Percentiles rank a stretch among this genome's conserved stretches.
Evolutionary conservation across 148 eudicot species (phyloP).

Genomic region (Selenicereus undatus): DNA sequence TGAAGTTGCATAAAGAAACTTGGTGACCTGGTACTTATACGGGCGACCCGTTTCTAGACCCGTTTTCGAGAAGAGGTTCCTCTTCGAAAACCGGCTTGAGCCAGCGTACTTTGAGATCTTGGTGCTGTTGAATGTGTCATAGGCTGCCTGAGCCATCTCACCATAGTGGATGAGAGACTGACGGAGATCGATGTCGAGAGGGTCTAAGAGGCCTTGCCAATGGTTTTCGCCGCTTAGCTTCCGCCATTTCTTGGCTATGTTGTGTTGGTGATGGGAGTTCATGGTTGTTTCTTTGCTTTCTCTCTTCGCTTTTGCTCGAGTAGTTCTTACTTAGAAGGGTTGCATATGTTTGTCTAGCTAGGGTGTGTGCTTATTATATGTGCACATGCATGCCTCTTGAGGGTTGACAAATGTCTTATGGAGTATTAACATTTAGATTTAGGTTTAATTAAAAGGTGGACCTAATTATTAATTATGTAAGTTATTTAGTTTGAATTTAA

Average conservation of each 20-base stretch:
- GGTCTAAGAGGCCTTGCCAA: slow-evolving; percentile 64
- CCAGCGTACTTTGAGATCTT: slow-evolving; percentile 46
- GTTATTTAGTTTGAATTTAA: too few species aligned
- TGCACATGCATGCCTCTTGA: neutral
- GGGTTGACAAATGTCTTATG: neutral
- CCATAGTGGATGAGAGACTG: slow-evolving; percentile 66
- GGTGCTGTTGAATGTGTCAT: slow-evolving; percentile 54
- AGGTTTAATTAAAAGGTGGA: too few species aligned
- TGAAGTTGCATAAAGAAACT: slow-evolving; percentile 71
- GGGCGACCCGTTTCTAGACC: slow-evolving; percentile 37
- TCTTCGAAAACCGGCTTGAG: slow-evolving; percentile 23
- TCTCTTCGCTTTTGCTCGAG: neutral
- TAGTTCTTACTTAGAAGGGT: neutral
- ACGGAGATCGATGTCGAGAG: slow-evolving; percentile 62
- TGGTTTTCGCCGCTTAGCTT: slow-evolving; percentile 52
- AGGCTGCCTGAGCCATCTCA: slow-evolving; percentile 61
- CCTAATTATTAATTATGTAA: too few species aligned
- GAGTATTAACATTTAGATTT: too few species aligned
- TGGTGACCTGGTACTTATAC: slow-evolving; percentile 58
- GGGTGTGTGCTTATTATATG: neutral
- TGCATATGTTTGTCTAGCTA: neutral
- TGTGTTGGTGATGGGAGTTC: neutral
- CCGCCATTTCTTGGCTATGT: slow-evolving; percentile 56
- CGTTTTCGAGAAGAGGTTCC: slow-evolving; percentile 22
- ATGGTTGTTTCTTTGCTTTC: neutral